Conservation (phyloP, 2,329 filamentous ascomycete genomes). For the Pezicula neosporulosa region DNA sequence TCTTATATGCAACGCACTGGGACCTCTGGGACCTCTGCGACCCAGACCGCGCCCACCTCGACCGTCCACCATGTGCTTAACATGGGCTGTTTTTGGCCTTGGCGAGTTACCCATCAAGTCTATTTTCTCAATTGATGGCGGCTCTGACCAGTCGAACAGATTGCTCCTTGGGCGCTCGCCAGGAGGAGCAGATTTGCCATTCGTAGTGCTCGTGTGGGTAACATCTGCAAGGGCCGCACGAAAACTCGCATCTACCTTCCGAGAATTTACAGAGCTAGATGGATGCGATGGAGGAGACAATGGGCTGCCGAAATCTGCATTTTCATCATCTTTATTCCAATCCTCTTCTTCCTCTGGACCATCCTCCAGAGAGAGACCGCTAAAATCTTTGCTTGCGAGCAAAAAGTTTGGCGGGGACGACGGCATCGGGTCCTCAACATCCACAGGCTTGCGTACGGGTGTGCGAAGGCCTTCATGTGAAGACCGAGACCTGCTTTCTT, state of each 20-base stretch:
- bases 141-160: conserved; percentile 77
- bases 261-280: conserved; percentile 49
- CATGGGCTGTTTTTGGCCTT: conserved; percentile 72
- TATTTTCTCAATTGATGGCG: conserved; percentile 56
- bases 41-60: conserved; percentile 66
- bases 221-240: conserved; percentile 51
- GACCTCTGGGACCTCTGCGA: conserved; percentile 65
- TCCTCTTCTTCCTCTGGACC: conserved; percentile 60
- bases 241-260: conserved; percentile 48
- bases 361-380: conserved; percentile 54
- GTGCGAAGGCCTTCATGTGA: conserved; percentile 14
- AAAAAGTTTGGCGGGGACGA: conserved; percentile 28
- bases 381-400: conserved; percentile 36
- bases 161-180: conserved; percentile 59
- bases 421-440: conserved; percentile 15
- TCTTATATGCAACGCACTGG: conserved; percentile 64
- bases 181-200: conserved; percentile 25
- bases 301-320: conserved; percentile 49
- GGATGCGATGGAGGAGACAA: conserved; percentile 47
- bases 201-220: conserved; percentile 41
- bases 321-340: conserved; percentile 55
- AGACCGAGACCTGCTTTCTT: conserved; percentile 11
- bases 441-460: conserved; percentile 12
- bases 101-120: conserved; percentile 55
- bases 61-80: conserved; percentile 68